Evolutionary conservation across 2,329 filamentous ascomycete genomes (phyloP).

Genomic region (Nannizziopsis barbatae): DNA sequence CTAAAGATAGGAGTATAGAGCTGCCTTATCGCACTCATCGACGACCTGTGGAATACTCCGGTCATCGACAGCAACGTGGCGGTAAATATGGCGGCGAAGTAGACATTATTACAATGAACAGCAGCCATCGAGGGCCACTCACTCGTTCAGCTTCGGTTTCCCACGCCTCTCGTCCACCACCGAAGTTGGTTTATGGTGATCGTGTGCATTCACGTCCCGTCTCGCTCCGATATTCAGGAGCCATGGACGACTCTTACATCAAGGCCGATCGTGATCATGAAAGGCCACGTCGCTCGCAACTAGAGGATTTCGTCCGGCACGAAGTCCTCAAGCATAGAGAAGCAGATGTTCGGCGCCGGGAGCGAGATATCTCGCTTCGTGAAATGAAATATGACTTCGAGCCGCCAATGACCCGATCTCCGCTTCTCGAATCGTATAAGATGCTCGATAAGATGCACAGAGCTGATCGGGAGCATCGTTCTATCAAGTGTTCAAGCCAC

Average conservation of each 20-base stretch:
- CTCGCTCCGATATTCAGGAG: background rate
- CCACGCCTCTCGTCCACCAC: conserved; percentile 2
- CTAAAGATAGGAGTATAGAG: conserved; percentile 14
- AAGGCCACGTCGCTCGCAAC: too few relatives aligned
- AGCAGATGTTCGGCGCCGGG: too few relatives aligned
- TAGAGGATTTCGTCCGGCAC: too few relatives aligned
- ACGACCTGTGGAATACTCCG: conserved; percentile 17
- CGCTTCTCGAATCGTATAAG: too few relatives aligned
- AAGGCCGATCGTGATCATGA: too few relatives aligned
- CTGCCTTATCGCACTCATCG: conserved; percentile 21
- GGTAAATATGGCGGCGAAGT: conserved; percentile 17
- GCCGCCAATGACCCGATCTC: too few relatives aligned
- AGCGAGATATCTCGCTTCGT: too few relatives aligned
- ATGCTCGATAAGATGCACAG: too few relatives aligned
- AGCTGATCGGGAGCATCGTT: too few relatives aligned
- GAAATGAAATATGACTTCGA: too few relatives aligned
- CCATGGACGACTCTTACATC: background rate
- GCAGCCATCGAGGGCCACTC: conserved; percentile 10
- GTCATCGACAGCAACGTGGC: background rate
- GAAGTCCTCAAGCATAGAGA: too few relatives aligned
- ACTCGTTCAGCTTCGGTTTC: conserved; percentile 10
- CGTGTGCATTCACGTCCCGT: background rate
- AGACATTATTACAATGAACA: conserved; percentile 21
- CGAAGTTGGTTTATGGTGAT: background rate
- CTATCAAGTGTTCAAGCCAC: too few relatives aligned